A percentile compares a stretch with the other conserved stretches of the same genome.
Conservation (phyloP, 352 stramenopile species). For the Phytophthora uliginosa region DNA sequence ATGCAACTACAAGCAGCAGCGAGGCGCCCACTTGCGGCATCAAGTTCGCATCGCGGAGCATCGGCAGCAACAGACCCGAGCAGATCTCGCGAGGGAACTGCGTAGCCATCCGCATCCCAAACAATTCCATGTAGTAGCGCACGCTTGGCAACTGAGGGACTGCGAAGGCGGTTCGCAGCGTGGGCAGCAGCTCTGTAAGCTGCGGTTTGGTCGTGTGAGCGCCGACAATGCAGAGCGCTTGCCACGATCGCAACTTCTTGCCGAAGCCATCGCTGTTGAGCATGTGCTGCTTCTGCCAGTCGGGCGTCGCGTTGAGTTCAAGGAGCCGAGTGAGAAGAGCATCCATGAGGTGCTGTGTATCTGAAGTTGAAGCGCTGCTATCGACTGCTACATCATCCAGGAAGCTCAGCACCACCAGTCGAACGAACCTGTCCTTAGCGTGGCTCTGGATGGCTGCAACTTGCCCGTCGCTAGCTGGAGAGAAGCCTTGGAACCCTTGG, state of each 20-base stretch:
- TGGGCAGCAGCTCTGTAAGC: constrained; percentile 28
- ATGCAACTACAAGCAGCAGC: constrained; percentile 66
- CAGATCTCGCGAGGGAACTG: constrained; percentile 62
- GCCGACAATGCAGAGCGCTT: constrained; percentile 81
- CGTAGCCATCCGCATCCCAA: constrained; percentile 75
- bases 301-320: constrained; percentile 60
- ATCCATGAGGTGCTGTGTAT: constrained; percentile 47
- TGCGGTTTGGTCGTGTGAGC: constrained; percentile 49
- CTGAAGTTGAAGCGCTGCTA: neutral
- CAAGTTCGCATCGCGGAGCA: constrained; percentile 76
- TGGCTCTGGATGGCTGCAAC: constrained; percentile 35
- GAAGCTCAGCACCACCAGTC: constrained; percentile 75
- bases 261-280: constrained; percentile 88
- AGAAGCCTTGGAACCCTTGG: constrained; percentile 37
- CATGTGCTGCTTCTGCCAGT: constrained; percentile 88
- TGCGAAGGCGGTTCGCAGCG: constrained; percentile 64
- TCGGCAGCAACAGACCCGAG: constrained; percentile 52
- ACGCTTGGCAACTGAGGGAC: constrained; percentile 73
- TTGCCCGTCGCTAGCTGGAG: constrained; percentile 13
- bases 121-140: constrained; percentile 87
- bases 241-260: constrained; percentile 80
- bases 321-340: constrained; percentile 53
- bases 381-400: constrained; percentile 65
- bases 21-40: constrained; percentile 79
- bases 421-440: constrained; percentile 75